phyloP scores from a whole-genome alignment of 2,329 filamentous ascomycete genomes.

The Alternaria postmessia region DNA sequence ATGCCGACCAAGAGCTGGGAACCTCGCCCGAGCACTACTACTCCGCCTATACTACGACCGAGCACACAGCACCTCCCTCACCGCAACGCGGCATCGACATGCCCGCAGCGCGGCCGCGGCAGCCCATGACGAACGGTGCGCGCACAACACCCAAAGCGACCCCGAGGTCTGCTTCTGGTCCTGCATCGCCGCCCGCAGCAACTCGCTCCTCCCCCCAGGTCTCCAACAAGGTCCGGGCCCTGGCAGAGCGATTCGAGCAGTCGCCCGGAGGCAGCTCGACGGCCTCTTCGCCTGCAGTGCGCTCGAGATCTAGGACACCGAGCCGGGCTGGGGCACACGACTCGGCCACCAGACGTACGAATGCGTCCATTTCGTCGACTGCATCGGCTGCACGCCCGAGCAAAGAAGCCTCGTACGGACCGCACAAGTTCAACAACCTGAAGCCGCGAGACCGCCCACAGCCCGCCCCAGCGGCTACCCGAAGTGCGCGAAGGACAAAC shows the following conservation, averaged over 20 bases:
- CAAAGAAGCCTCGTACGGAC: constrained; percentile 44
- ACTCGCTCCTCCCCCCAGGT: constrained; percentile 32
- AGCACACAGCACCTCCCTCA: constrained; percentile 18
- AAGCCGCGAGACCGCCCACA: constrained; percentile 48
- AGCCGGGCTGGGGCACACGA: constrained; percentile 24
- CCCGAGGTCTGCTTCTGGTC: constrained; percentile 42
- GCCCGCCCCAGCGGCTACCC: constrained; percentile 42
- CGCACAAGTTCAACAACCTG: constrained; percentile 48
- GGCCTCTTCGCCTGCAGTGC: constrained; percentile 27
- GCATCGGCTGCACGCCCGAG: constrained; percentile 36
- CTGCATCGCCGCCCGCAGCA: constrained; percentile 36
- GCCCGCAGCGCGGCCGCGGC: constrained; percentile 33
- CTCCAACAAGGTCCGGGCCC: constrained; percentile 46
- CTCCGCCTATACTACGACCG: constrained; percentile 31
- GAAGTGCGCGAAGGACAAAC: constrained; percentile 35
- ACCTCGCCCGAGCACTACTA: constrained; percentile 41
- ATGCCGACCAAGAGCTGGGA: constrained; percentile 30
- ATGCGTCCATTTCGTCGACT: constrained; percentile 37
- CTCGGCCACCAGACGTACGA: constrained; percentile 19
- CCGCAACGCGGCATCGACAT: constrained; percentile 25
- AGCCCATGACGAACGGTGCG: constrained; percentile 38
- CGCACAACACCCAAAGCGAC: constrained; percentile 36
- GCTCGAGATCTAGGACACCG: constrained; percentile 33
- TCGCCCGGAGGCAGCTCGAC: constrained; percentile 37
- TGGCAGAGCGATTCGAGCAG: constrained; percentile 50